phyloP scores from a whole-genome alignment of 345 rosid species.

The Eucalyptus albens region DNA sequence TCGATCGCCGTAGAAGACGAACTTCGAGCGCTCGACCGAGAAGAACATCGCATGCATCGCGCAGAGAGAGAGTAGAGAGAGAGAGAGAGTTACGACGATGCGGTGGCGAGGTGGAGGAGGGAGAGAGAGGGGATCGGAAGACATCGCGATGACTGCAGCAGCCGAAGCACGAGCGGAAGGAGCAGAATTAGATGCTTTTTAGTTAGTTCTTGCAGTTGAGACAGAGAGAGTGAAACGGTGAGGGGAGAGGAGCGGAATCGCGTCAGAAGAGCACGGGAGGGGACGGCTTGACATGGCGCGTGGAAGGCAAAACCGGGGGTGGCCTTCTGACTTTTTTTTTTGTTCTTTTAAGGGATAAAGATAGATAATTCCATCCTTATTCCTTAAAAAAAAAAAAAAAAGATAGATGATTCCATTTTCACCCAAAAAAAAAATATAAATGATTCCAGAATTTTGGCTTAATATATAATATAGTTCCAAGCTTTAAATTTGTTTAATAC shows the following conservation, averaged over 20 bases:
- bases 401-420: too few species aligned
- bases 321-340: too few species aligned
- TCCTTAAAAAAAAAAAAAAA: too few species aligned
- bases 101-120: constrained; percentile 16
- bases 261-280: not conserved
- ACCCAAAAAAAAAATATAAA: too few species aligned
- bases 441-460: too few species aligned
- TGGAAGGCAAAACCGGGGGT: not conserved
- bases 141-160: constrained; percentile 13
- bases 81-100: constrained; percentile 11
- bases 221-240: not conserved
- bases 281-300: not conserved
- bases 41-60: not conserved
- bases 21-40: not conserved
- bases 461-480: too few species aligned
- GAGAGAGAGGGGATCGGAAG: constrained; percentile 20
- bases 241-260: not conserved
- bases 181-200: not conserved
- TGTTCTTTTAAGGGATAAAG: too few species aligned
- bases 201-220: not conserved
- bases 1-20: not conserved
- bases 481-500: too few species aligned
- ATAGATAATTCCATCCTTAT: too few species aligned
- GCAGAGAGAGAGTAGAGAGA: not conserved
- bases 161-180: not conserved